phyloP scores from a whole-genome alignment of 108 stramenopile genomes.

The Hondaea fermentalgiana region DNA sequence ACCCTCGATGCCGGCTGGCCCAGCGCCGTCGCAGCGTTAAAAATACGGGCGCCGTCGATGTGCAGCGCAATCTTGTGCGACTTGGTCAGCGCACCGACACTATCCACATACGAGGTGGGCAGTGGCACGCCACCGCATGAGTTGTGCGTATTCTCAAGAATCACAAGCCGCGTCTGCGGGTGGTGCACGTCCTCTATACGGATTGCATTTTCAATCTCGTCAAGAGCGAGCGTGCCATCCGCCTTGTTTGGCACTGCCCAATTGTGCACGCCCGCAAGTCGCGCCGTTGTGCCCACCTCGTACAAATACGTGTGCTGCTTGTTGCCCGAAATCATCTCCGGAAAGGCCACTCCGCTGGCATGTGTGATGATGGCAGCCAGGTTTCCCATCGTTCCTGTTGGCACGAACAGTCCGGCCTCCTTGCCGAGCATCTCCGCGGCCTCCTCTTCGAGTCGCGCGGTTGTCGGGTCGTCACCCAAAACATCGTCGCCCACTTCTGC shows the following conservation, averaged over 20 bases:
- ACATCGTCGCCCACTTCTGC: conserved; percentile 91
- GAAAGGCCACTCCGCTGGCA: conserved; percentile 56
- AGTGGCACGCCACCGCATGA: conserved; percentile 84
- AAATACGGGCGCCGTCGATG: conserved; percentile 84
- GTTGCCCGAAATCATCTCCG: conserved; percentile 49
- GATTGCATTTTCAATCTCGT: conserved; percentile 43
- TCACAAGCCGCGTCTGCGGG: conserved; percentile 68
- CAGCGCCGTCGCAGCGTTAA: conserved; percentile 74
- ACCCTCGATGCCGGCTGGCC: conserved; percentile 45
- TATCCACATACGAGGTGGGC: conserved; percentile 60
- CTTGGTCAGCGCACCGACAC: conserved; percentile 51
- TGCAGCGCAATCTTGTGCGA: conserved; percentile 60
- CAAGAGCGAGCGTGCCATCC: conserved; percentile 57
- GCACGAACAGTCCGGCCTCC: conserved; percentile 78
- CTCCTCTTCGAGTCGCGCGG: conserved; percentile 64
- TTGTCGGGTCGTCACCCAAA: conserved; percentile 87
- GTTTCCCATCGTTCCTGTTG: conserved; percentile 94
- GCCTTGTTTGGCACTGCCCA: conserved; percentile 62
- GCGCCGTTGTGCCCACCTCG: conserved; percentile 51
- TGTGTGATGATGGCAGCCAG: conserved; percentile 74
- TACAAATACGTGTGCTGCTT: conserved; percentile 43
- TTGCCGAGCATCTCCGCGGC: conserved; percentile 79
- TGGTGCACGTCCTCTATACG: conserved; percentile 80
- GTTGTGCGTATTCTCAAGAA: conserved; percentile 93
- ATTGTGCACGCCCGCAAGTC: conserved; percentile 64